phyloP scores from a whole-genome alignment of 2,329 filamentous ascomycete genomes.

The Aureobasidium sp. region DNA sequence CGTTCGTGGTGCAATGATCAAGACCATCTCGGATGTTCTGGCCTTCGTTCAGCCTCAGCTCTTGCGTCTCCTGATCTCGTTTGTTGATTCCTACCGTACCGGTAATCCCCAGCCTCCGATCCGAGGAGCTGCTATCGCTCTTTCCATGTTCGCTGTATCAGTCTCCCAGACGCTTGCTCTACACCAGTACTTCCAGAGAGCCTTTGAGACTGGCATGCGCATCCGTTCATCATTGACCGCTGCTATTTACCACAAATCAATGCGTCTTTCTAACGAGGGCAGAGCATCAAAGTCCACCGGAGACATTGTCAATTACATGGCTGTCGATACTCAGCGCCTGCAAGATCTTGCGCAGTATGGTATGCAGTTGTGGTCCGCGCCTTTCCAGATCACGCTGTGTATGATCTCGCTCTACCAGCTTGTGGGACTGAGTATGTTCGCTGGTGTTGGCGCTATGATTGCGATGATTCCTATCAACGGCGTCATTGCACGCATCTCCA shows the following conservation, averaged over 20 bases:
- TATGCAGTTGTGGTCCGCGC: conserved; percentile 92
- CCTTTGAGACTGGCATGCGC: conserved; percentile 93
- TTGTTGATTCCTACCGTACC: conserved; percentile 67
- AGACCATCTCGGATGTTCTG: conserved; percentile 76
- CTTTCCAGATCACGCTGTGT: conserved; percentile 91
- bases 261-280: conserved; percentile 88
- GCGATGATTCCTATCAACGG: conserved; percentile 97
- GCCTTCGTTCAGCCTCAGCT: conserved; percentile 90
- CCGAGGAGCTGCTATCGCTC: conserved; percentile 76
- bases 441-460: conserved; percentile 90
- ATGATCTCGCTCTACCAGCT: conserved; percentile 94
- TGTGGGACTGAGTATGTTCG: conserved; percentile 92
- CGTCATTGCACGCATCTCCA: conserved; percentile 86
- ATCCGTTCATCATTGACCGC: conserved; percentile 88
- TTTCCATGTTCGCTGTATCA: conserved; percentile 88
- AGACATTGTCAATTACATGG: conserved; percentile 99
- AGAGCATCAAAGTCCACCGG: conserved; percentile 83
- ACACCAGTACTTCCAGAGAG: conserved; percentile 94
- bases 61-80: conserved; percentile 73
- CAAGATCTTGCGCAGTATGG: conserved; percentile 94
- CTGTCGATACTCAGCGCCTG: conserved; percentile 90
- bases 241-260: conserved; percentile 85
- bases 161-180: conserved; percentile 81
- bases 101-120: conserved; percentile 67
- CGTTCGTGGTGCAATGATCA: conserved; percentile 73